These are phyloP conservation scores for Scutellaria baicalensis DNA, from an alignment of 257 asterid species.

Conservation along the genomic window DNA sequence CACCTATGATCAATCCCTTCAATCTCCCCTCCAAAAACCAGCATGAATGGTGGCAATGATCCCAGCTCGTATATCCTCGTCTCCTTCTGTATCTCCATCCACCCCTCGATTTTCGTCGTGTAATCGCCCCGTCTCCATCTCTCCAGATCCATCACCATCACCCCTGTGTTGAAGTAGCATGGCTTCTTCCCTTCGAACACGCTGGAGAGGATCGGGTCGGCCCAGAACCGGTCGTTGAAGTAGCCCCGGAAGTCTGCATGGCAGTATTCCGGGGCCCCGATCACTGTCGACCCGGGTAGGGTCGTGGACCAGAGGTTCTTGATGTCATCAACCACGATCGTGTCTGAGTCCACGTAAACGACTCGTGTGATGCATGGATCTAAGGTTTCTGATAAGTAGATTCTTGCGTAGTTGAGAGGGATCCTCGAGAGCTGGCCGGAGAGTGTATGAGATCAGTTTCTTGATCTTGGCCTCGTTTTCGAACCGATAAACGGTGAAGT, in stretches of 20 bases:
- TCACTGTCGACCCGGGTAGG: slow-evolving; percentile 32
- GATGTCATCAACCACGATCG: slow-evolving; percentile 46
- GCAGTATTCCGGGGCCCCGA: slow-evolving; percentile 71
- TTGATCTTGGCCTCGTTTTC: slow-evolving; percentile 18
- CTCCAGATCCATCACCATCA: slow-evolving; percentile 59
- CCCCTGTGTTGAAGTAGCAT: slow-evolving; percentile 74
- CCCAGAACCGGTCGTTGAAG: slow-evolving; percentile 50
- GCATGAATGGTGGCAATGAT: slow-evolving; percentile 62
- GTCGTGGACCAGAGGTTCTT: slow-evolving; percentile 26
- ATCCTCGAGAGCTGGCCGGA: slow-evolving; percentile 58
- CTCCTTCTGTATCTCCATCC: slow-evolving; percentile 63
- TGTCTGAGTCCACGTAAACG: slow-evolving; percentile 58
- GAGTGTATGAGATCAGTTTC: slow-evolving; percentile 38
- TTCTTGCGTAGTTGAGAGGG: slow-evolving; percentile 75
- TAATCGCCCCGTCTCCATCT: slow-evolving; percentile 56
- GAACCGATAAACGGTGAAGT: slow-evolving; percentile 38
- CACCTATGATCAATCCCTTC: slow-evolving; percentile 56
- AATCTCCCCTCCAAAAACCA: slow-evolving; percentile 66
- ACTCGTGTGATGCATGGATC: slow-evolving; percentile 35
- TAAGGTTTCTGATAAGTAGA: slow-evolving; percentile 45
- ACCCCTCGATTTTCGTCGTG: slow-evolving; percentile 39
- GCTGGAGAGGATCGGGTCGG: slow-evolving; percentile 22
- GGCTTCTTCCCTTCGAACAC: slow-evolving; percentile 40
- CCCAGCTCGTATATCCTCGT: slow-evolving; percentile 67
- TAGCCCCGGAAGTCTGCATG: slow-evolving; percentile 36